Evolutionary conservation across 306 rosid genomes (phyloP), one percentile per base, ranked within the genome.

Genomic region (Cucurbita pepo): DNA sequence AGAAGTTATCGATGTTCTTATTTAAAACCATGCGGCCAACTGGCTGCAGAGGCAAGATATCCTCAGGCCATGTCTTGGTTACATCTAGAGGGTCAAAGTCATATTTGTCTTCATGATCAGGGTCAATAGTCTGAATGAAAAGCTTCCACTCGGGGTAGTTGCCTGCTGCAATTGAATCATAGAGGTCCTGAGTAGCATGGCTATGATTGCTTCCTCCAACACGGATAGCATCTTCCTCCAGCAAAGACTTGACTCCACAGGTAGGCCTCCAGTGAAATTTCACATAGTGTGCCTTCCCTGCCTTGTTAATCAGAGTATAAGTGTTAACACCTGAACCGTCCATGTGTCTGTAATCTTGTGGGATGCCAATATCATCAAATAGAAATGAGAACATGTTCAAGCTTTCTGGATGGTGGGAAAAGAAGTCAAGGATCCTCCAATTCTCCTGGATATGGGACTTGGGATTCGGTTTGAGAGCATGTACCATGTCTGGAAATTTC

Each of bases 71-170:
- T 58, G 87, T 90, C 93, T 93, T 93, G 14, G 98, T 93, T 15
- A 87, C 96, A 80, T 93, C 98, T 48, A 93, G 90, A 9, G 98
- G 98, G 77, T 93, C 98, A 78, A 93, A 93, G 76, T 93, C 98
- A 82, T 85, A 90, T 75, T 66, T 81, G 79, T 88, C 93, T 78
- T 93, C 98, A 21, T 93, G 89, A 51, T 78, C 96, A 8, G 98
- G 98, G 78, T 92, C 98, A n/a, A 93, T 88, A 12, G 82, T 93
- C 79, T 93, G 98, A 76, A 93, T 55, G 81, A 37, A 93, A 62
- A 93, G 96, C 80, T 93, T 93, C 98, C 98, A 93, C 82, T 93
- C 98, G 7, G 98, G 98, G 80, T 83, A 93, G 85, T 88, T 90
- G n/a, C 98, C 98, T 76, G 96, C 96, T 72, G 90, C 90, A 83